These are phyloP conservation scores for Sordaria brevicollis DNA, from an alignment of 495 filamentous ascomycete species.

Conservation along the genomic window DNA sequence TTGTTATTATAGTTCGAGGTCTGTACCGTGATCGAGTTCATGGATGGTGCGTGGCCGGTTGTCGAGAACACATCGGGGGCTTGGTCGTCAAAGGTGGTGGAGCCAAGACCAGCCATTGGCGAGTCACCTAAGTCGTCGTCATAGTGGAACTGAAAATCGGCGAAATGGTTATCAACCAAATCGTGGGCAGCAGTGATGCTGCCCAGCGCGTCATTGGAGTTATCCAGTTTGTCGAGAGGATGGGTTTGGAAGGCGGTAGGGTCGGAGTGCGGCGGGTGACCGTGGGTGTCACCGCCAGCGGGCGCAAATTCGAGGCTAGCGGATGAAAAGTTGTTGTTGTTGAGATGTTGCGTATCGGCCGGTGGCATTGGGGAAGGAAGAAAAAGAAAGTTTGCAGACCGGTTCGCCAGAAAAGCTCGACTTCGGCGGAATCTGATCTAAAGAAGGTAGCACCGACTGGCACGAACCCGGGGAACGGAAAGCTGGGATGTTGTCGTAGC, in stretches of 20 bases:
- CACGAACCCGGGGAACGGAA: not conserved
- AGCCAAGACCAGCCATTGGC: slow-evolving; percentile 27
- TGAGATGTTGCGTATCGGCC: slow-evolving; percentile 7
- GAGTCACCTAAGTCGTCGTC: slow-evolving; percentile 27
- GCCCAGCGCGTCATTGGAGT: slow-evolving; percentile 15
- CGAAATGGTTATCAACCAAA: slow-evolving; percentile 28
- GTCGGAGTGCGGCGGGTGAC: slow-evolving; percentile 12
- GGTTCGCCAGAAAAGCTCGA: not conserved
- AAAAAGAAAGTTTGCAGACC: not conserved
- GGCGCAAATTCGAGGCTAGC: slow-evolving; percentile 21
- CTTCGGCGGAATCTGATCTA: not conserved
- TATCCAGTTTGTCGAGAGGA: slow-evolving; percentile 15
- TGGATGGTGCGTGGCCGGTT: slow-evolving; percentile 23
- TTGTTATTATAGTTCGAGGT: slow-evolving; percentile 10
- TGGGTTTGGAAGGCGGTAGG: slow-evolving; percentile 14
- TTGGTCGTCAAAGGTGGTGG: slow-evolving; percentile 26
- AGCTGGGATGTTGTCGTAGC: not conserved
- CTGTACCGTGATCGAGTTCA: slow-evolving; percentile 24
- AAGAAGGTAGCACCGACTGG: not conserved
- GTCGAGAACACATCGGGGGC: slow-evolving; percentile 26
- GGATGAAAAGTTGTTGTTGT: slow-evolving; percentile 12
- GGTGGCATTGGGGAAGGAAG: slow-evolving; percentile 13
- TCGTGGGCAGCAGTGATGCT: slow-evolving; percentile 23
- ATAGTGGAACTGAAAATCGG: slow-evolving; percentile 37
- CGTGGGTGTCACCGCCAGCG: slow-evolving; percentile 10